Evolutionary conservation across 345 rosid genomes (phyloP), one percentile per base, ranked within the genome.

Genomic region (Salix udensis): DNA sequence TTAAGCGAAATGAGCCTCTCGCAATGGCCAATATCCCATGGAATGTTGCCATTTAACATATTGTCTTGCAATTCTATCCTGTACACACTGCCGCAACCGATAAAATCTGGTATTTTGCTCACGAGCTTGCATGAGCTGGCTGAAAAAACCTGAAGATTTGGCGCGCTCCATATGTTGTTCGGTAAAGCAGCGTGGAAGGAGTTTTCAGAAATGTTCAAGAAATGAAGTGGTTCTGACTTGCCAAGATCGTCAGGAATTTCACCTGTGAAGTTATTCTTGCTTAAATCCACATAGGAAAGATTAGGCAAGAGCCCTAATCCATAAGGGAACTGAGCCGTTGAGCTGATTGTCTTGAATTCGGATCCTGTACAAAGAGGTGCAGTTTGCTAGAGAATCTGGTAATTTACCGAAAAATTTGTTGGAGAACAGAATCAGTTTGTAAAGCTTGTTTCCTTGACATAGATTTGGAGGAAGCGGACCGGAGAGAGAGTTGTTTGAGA

Each of bases 401-500:
- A 93, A 66, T 40, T 79, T 79, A 61, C 86, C 84, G 13, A 68
- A 28, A 76, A 96, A 85, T 67, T 55, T 82, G 87, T 96, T 96
- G 84, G 94, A 87, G 88, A 94, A 94, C 73, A 96, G 97, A 10
- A 96, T 82, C 72, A 96, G 96, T 79, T 91, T 96, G 85, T 70
- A 84, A 11, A 96, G 88, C 82, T 77, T 87, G 79, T 88, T 91
- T 68, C 98, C 98, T 24, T 76, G 71, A 77, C 99, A 96, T 28
- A 96, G 87, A 74, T 83, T 86, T 52, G 89, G 83, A 2, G 99
- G 99, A 58, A 96, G 79, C 39, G 92, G 87, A 19, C 98, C 99
- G 0, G 84, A 83, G 53, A 96, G 89, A 6, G 82, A 88, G 77
- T 96, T 96, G 55, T 90, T 82, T 0, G 97, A 94, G 36, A 92